A percentile compares a stretch with the other conserved stretches of the same genome.
Evolutionary conservation across 2,329 filamentous ascomycete genomes (phyloP).

Genomic region (Coccinonectria pachysandricola): DNA sequence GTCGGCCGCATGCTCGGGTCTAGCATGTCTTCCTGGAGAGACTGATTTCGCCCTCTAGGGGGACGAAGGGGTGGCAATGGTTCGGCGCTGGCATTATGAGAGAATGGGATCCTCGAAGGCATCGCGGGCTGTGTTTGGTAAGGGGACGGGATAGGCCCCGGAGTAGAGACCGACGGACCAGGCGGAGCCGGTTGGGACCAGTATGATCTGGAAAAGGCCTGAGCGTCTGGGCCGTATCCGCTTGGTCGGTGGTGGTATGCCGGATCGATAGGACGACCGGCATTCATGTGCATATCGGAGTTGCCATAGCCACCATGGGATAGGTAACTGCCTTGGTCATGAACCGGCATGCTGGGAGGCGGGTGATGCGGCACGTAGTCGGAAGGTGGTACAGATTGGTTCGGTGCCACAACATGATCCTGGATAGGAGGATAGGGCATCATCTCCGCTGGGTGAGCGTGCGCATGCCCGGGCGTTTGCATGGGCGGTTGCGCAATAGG

Average conservation of each 20-base stretch:
- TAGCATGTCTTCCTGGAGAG: slow-evolving; percentile 24
- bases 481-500: slow-evolving; percentile 15
- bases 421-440: slow-evolving; percentile 18
- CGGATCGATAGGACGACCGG: slow-evolving; percentile 23
- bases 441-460: slow-evolving; percentile 13
- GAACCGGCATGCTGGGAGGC: slow-evolving; percentile 11
- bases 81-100: slow-evolving; percentile 24
- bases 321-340: slow-evolving; percentile 20
- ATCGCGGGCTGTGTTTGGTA: slow-evolving; percentile 18
- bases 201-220: slow-evolving; percentile 23
- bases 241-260: slow-evolving; percentile 22
- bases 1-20: slow-evolving; percentile 23
- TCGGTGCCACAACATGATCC: slow-evolving; percentile 16
- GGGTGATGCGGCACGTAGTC: slow-evolving; percentile 20
- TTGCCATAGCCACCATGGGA: slow-evolving; percentile 19
- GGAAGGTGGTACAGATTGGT: slow-evolving; percentile 16
- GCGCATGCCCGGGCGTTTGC: slow-evolving; percentile 14
- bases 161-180: slow-evolving; percentile 12
- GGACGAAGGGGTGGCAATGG: slow-evolving; percentile 29
- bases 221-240: slow-evolving; percentile 22
- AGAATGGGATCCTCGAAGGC: slow-evolving; percentile 25
- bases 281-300: slow-evolving; percentile 19
- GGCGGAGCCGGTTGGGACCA: slow-evolving; percentile 25
- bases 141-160: slow-evolving; percentile 14
- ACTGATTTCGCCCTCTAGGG: slow-evolving; percentile 25